These are phyloP conservation scores for Teunomyces atbi DNA, from an alignment of 805 yeast species.

Conservation along the genomic window DNA sequence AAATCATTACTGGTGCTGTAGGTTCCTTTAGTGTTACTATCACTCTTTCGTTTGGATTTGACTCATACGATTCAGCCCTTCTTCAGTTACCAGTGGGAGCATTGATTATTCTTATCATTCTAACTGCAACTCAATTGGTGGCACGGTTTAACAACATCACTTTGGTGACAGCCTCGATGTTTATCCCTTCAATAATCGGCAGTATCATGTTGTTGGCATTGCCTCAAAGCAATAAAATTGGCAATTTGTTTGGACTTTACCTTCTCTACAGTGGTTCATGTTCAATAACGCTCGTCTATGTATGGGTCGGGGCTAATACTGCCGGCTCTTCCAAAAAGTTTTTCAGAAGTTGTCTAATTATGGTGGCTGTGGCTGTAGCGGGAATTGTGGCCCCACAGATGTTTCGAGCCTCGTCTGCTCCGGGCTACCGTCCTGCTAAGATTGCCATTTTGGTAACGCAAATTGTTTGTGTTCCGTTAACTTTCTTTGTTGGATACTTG, in stretches of 20 bases:
- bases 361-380: slow-evolving; percentile 67
- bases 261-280: slow-evolving; percentile 55
- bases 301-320: slow-evolving; percentile 63
- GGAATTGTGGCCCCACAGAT: slow-evolving; percentile 68
- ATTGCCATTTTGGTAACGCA: slow-evolving; percentile 53
- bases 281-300: slow-evolving; percentile 55
- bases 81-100: slow-evolving; percentile 52
- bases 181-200: slow-evolving; percentile 34
- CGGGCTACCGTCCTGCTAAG: slow-evolving; percentile 59
- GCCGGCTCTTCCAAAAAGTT: slow-evolving; percentile 77
- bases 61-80: slow-evolving; percentile 42
- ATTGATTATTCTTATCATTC: slow-evolving; percentile 29
- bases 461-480: slow-evolving; percentile 43
- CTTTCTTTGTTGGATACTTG: slow-evolving; percentile 41
- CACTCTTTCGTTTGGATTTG: slow-evolving; percentile 52
- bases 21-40: slow-evolving; percentile 54
- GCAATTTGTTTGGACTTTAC: slow-evolving; percentile 50
- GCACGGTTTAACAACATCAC: slow-evolving; percentile 25
- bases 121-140: slow-evolving; percentile 31
- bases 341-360: slow-evolving; percentile 53
- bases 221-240: slow-evolving; percentile 33
- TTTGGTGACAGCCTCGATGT: slow-evolving; percentile 26
- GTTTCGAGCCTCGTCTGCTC: slow-evolving; percentile 52
- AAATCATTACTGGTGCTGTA: slow-evolving; percentile 52
- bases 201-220: slow-evolving; percentile 39